Evolutionary conservation across 2,329 filamentous ascomycete species (phyloP).

Genomic region (Lachnellula occidentalis): DNA sequence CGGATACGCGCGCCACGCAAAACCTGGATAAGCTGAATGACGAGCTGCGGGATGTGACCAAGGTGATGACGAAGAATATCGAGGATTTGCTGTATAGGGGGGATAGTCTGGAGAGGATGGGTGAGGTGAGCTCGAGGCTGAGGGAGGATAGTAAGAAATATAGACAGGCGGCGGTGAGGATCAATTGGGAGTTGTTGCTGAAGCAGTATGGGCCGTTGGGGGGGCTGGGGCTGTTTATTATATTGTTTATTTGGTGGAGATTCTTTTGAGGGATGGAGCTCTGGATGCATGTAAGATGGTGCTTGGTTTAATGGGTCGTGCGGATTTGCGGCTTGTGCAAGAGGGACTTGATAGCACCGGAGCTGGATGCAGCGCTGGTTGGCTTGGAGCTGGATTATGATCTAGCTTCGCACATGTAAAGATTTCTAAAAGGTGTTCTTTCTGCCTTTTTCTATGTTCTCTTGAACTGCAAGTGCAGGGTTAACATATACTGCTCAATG

Average conservation of each 20-base stretch:
- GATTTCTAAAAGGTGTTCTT: too few relatives aligned
- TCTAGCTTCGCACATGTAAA: too few relatives aligned
- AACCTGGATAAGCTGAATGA: constrained; percentile 96
- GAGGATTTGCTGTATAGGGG: constrained; percentile 94
- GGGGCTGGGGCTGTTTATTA: constrained; percentile 71
- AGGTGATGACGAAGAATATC: constrained; percentile 99
- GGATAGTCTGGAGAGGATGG: constrained; percentile 93
- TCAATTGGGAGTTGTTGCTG: constrained; percentile 94
- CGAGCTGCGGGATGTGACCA: constrained; percentile 93
- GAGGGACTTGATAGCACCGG: too few relatives aligned
- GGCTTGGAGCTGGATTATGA: too few relatives aligned
- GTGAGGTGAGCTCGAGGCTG: constrained; percentile 81
- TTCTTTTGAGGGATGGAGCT: constrained; percentile 63
- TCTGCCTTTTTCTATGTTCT: too few relatives aligned
- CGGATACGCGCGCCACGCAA: constrained; percentile 82
- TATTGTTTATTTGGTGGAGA: constrained; percentile 86
- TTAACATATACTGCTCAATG: too few relatives aligned
- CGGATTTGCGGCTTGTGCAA: too few relatives aligned
- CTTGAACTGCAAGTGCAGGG: too few relatives aligned
- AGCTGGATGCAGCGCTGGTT: too few relatives aligned
- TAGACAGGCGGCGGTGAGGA: constrained; percentile 81
- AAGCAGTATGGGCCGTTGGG: constrained; percentile 96
- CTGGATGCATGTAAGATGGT: too few relatives aligned
- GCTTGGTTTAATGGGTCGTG: too few relatives aligned
- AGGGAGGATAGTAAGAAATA: constrained; percentile 95